phyloP scores from a whole-genome alignment of 257 asterid species.

The Nicotiana sylvestris region DNA sequence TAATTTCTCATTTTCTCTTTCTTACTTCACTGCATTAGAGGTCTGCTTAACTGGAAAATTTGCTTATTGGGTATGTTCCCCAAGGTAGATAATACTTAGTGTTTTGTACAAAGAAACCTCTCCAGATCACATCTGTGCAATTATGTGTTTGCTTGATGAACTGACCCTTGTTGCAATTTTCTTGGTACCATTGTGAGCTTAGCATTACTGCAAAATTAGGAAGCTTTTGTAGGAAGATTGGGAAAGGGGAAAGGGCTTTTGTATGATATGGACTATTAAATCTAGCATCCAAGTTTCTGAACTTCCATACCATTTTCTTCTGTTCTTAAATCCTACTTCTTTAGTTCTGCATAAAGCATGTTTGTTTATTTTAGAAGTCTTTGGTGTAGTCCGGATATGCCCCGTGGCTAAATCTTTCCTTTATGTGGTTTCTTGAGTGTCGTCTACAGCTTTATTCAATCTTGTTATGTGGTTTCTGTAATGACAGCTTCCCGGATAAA shows the following conservation, averaged over 20 bases:
- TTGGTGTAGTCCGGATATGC: neutral
- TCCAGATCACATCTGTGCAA: neutral
- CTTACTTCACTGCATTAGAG: neutral
- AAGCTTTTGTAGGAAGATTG: conserved; percentile 16
- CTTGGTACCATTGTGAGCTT: neutral
- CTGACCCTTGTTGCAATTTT: neutral
- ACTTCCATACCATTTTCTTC: conserved; percentile 12
- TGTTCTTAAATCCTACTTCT: neutral
- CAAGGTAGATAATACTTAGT: neutral
- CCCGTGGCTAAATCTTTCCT: neutral
- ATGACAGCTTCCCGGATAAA: conserved; percentile 63
- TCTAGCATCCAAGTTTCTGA: conserved; percentile 21
- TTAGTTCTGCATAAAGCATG: neutral
- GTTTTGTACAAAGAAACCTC: neutral
- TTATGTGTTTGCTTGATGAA: neutral
- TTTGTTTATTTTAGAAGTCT: neutral
- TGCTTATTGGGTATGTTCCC: conserved; percentile 1
- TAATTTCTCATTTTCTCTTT: neutral
- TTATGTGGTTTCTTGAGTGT: neutral
- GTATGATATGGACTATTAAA: conserved; percentile 27
- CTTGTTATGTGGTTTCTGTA: conserved; percentile 18
- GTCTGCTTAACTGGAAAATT: conserved; percentile 8
- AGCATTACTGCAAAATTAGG: conserved; percentile 13
- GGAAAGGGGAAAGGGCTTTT: conserved; percentile 10
- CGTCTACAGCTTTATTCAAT: neutral